Conservation (phyloP, 495 filamentous ascomycete genomes). For the Corynascus novoguineensis region DNA sequence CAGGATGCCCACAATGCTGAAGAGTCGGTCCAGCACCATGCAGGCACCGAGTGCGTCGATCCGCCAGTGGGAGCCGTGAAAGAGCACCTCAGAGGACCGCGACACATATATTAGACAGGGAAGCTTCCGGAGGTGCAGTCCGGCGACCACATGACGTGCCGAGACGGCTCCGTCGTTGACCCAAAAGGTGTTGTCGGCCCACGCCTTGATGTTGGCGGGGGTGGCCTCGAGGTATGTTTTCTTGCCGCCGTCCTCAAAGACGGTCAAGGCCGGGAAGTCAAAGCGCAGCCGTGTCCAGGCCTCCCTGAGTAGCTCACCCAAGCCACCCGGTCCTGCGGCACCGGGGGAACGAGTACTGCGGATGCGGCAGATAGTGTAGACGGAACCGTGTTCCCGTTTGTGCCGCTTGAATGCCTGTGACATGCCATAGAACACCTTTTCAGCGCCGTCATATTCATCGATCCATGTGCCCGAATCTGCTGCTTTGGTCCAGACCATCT, state of each 20-base stretch:
- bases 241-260: background rate
- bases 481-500: background rate
- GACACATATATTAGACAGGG: background rate
- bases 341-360: too few relatives aligned
- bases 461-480: background rate
- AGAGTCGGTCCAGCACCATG: background rate
- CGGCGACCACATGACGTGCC: background rate
- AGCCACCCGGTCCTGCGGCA: background rate
- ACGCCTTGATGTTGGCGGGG: background rate
- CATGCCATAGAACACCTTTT: background rate
- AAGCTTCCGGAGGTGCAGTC: background rate
- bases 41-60: background rate
- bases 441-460: background rate
- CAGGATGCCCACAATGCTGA: background rate
- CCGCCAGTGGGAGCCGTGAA: background rate
- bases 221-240: background rate
- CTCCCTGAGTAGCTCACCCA: background rate
- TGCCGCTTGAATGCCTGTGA: background rate
- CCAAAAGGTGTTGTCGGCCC: background rate
- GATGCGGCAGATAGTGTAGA: background rate
- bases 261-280: background rate
- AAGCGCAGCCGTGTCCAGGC: background rate
- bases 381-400: background rate
- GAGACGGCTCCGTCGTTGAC: background rate
- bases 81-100: background rate